Conservation (phyloP, 306 rosid genomes). For the Purshia tridentata region DNA sequence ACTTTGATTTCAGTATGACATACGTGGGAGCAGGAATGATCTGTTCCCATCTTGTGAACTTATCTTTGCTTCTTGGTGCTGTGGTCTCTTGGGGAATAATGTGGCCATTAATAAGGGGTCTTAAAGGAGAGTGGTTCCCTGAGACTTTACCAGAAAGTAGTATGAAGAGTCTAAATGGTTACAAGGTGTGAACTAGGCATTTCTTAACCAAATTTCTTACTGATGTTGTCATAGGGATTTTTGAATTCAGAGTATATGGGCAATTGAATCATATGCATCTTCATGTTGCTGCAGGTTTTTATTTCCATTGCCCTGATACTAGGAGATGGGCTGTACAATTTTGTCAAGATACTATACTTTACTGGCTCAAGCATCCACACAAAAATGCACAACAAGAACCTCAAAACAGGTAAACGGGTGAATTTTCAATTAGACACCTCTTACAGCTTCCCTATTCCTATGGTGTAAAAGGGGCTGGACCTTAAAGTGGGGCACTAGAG, state of each 20-base stretch:
- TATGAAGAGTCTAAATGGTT: constrained; percentile 92
- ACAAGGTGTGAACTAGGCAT: constrained; percentile 56
- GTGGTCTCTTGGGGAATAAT: constrained; percentile 94
- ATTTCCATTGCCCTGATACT: constrained; percentile 88
- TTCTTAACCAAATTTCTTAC: constrained; percentile 1
- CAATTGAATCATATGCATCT: constrained; percentile 21
- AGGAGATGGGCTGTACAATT: constrained; percentile 96
- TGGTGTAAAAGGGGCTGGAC: neutral
- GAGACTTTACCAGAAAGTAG: constrained; percentile 69
- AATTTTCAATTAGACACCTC: neutral
- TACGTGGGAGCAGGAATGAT: constrained; percentile 99
- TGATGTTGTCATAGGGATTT: neutral
- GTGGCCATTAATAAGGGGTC: constrained; percentile 88
- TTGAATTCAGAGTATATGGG: constrained; percentile 15
- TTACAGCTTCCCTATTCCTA: neutral
- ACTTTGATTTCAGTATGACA: constrained; percentile 95
- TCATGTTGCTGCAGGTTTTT: constrained; percentile 63
- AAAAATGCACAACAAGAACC: constrained; percentile 44
- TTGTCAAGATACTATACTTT: constrained; percentile 71
- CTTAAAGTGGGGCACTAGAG: neutral
- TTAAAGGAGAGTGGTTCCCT: constrained; percentile 96
- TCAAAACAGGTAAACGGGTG: constrained; percentile 48
- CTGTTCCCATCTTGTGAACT: constrained; percentile 90
- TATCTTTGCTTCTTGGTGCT: constrained; percentile 89
- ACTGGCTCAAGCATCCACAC: constrained; percentile 53